Evolutionary conservation across 257 asterid species (phyloP), one percentile per base, ranked within the genome.

Genomic region (Jasminum sambac): DNA sequence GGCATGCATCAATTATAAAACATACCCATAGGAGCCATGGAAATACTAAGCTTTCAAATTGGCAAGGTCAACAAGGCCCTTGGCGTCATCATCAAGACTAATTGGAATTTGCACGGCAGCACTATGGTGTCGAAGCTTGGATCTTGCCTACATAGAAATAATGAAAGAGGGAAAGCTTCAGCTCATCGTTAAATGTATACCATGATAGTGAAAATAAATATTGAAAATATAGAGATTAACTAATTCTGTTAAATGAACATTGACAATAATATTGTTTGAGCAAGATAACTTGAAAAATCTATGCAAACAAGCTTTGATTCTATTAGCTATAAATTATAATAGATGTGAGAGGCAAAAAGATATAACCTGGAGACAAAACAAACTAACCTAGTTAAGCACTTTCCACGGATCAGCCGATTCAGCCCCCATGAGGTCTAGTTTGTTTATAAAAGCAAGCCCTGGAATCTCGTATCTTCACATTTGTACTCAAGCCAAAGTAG

Each of bases 381-480:
- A 72, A 76, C 80, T 58, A 50, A 95, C 98, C 98, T 95, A 98
- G 73, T 89, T 91, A 42, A 95, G 95, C 78, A 91, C 98, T 80
- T 80, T 91, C 95, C 93, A 95, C 10, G 99, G 99, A 85, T n/a
- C n/a, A n/a, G n/a, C n/a, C n/a, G n/a, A n/a, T n/a, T 95, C 98
- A 30, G 99, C 99, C 59, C 98, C 99, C 99, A 95, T 95, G 52
- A 98, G 87, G 64, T 95, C 99, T 69, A 95, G 91, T 83, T 94
- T 94, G 83, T 94, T 94, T 66, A 94, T 94, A 72, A 94, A 94
- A 74, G 96, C 99, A 87, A 95, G 63, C 71, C 99, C 82, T 9
- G 99, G 99, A 65, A 95, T 98, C 76, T 89, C 99, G 59, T 95
- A 95, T 89, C 99, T 88, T 83, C 96, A 84, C 99, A 95, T 95